Percentiles rank a stretch among this genome's conserved stretches.
Evolutionary conservation across 2,329 filamentous ascomycete species (phyloP).

Genomic region (Trichoderma asperellum): DNA sequence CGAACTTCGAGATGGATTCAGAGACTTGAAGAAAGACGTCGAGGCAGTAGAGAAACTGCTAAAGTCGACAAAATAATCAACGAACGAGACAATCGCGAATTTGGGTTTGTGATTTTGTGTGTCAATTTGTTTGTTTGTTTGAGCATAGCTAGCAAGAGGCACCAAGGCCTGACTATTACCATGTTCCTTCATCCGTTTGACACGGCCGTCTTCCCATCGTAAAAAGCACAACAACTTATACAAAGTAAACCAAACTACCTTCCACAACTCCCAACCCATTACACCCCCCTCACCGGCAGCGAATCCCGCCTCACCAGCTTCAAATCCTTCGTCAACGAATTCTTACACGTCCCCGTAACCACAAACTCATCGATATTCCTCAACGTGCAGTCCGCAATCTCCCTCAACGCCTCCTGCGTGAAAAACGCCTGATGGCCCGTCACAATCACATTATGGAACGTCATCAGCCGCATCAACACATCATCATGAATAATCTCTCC

Average conservation of each 20-base stretch:
- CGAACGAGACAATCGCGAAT: not conserved
- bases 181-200: not conserved
- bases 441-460: slow-evolving; percentile 69
- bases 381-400: slow-evolving; percentile 65
- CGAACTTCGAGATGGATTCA: not conserved
- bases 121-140: not conserved
- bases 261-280: not conserved
- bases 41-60: not conserved
- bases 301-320: slow-evolving; percentile 7
- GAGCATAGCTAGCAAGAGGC: not conserved
- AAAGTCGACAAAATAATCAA: not conserved
- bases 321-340: slow-evolving; percentile 40
- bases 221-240: not conserved
- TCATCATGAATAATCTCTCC: slow-evolving; percentile 69
- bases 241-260: not conserved
- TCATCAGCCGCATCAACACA: slow-evolving; percentile 66
- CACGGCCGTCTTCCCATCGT: not conserved
- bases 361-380: slow-evolving; percentile 57
- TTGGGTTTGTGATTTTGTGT: not conserved
- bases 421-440: slow-evolving; percentile 73
- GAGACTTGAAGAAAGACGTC: not conserved
- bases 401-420: slow-evolving; percentile 65
- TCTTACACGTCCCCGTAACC: slow-evolving; percentile 39
- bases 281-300: slow-evolving; percentile 34
- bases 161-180: not conserved